A percentile compares a stretch with the other conserved stretches of the same genome.
Conservation (phyloP, 2,329 filamentous ascomycete genomes). For the Colletotrichum tropicale region DNA sequence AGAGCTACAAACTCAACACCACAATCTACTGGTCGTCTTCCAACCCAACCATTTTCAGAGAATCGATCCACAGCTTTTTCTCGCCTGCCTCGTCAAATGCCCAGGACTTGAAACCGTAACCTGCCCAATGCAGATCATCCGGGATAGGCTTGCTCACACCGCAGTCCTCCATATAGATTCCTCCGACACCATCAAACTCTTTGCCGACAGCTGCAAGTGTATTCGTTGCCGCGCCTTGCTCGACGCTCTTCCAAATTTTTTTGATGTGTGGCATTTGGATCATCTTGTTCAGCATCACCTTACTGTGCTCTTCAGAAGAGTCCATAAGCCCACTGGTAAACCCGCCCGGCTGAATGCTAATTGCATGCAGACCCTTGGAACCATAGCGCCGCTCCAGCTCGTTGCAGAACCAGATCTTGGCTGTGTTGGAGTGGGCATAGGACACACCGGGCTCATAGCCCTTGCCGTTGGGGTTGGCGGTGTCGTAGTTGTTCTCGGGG, state of each 20-base stretch:
- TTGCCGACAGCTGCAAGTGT: neutral
- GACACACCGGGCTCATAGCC: constrained; percentile 35
- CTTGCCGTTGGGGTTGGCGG: constrained; percentile 30
- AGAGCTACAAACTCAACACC: rapidly evolving
- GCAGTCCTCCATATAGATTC: neutral
- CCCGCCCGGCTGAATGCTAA: constrained; percentile 8
- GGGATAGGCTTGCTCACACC: neutral
- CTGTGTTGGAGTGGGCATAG: constrained; percentile 55
- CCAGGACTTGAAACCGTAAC: neutral
- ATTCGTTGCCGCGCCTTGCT: neutral
- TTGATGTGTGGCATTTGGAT: neutral
- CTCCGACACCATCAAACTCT: neutral
- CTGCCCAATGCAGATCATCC: neutral
- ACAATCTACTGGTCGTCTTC: neutral
- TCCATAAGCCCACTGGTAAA: neutral
- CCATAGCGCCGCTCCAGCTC: constrained; percentile 48
- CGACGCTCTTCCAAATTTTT: neutral
- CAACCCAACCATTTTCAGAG: neutral
- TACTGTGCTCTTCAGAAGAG: neutral
- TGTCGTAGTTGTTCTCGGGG: constrained; percentile 22
- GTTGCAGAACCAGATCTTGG: constrained; percentile 55
- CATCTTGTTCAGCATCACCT: neutral
- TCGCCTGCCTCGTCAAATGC: neutral
- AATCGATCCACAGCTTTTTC: neutral
- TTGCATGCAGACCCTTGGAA: constrained; percentile 33